Evolutionary conservation across 129 eudicot species (phyloP), one percentile per base, ranked within the genome.

Genomic region (Escallonia herrerae): DNA sequence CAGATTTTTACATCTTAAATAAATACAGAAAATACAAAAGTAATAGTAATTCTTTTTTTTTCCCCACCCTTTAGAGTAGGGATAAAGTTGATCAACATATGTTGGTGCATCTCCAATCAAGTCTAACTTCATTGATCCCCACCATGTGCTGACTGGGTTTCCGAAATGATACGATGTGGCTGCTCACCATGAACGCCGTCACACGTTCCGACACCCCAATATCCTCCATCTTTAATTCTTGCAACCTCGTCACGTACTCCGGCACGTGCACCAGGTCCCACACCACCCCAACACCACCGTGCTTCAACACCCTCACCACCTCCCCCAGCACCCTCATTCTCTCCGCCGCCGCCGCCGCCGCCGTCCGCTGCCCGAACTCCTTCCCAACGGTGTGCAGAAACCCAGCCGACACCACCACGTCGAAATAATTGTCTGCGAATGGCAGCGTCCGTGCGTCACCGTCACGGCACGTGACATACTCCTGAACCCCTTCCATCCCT

Each of bases 271-370:
- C 82, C 6, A 87, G 83, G 79, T 91, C 98, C 98, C 98, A 91
- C 79, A 91, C 91, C 14, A 91, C 96, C 45, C 89, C 98, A 0
- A 83, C 83, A 9, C 98, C 98, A 6, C 96, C 98, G 4, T 81
- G 82, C 47, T 88, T 87, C 69, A 91, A 48, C 22, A 91, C 98
- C 81, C 98, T 64, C 67, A 88, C 98, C 76, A 85, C 73, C 79
- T 91, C 98, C 52, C 89, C 96, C 65, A 91, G 15, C 63, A 81
- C 98, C 64, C 86, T 79, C 90, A 83, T 84, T 75, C 98, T 72
- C 81, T 91, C 98, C 68, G 96, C 98, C 74, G 83, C 73, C 4
- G 98, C n/a, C n/a, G n/a, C 95, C 43, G 86, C 98, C 40, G 98
- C 96, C 6, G 94, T 59, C 41, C 74, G 78, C 58, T 71, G 65